A percentile compares a stretch with the other conserved stretches of the same genome.
Evolutionary conservation across 2,329 filamentous ascomycete genomes (phyloP).

Genomic region (Lasiodiplodia sp.): DNA sequence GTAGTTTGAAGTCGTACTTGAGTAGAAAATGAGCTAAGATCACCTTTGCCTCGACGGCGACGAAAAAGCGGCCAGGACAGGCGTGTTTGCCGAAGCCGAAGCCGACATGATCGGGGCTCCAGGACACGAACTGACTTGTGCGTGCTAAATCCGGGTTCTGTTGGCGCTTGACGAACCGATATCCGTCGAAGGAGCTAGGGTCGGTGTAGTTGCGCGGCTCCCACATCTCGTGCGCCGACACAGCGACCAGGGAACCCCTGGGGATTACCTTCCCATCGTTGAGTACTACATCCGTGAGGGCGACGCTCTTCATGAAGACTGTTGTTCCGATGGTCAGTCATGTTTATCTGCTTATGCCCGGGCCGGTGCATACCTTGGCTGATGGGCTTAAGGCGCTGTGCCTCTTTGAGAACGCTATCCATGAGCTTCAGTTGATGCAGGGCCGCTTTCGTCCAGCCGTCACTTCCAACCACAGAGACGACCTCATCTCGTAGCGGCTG

Average conservation of each 20-base stretch:
- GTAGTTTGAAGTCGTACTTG: constrained; percentile 30
- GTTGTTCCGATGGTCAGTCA: background rate
- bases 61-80: constrained; percentile 32
- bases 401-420: constrained; percentile 39
- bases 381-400: background rate
- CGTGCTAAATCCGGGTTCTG: constrained; percentile 22
- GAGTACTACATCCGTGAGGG: constrained; percentile 34
- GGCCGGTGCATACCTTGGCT: background rate
- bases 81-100: constrained; percentile 34
- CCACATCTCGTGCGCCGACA: constrained; percentile 19
- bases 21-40: constrained; percentile 30
- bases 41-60: constrained; percentile 30
- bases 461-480: constrained; percentile 32
- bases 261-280: constrained; percentile 40
- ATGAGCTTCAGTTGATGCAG: constrained; percentile 42
- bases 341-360: no score
- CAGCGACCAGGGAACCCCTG: constrained; percentile 32
- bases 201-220: constrained; percentile 29
- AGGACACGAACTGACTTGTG: background rate
- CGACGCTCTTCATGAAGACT: background rate
- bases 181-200: constrained; percentile 32
- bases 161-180: constrained; percentile 31
- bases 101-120: constrained; percentile 32
- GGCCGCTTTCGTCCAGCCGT: constrained; percentile 40
- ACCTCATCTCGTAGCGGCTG: constrained; percentile 39